These are phyloP conservation scores for Aspergillus panamensis DNA, from an alignment of 495 filamentous ascomycete species.

Conservation along the genomic window DNA sequence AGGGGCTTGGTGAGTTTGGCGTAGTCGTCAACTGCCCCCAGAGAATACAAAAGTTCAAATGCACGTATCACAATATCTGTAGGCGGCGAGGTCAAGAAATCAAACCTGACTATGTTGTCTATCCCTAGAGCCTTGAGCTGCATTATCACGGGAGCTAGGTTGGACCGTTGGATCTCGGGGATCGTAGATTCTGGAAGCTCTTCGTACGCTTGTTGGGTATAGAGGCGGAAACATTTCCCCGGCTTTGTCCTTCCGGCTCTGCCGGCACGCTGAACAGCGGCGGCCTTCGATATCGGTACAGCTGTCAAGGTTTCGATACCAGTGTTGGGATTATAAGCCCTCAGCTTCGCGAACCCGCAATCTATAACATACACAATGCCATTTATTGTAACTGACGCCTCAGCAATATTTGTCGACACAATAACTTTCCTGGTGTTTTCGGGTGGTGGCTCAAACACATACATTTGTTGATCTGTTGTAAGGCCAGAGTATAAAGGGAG, in stretches of 20 bases:
- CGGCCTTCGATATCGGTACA: conserved; percentile 85
- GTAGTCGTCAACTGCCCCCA: conserved; percentile 86
- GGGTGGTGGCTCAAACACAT: conserved; percentile 84
- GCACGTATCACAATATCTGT: conserved; percentile 84
- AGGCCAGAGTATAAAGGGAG: conserved; percentile 88
- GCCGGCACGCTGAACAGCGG: conserved; percentile 87
- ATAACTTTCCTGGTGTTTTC: conserved; percentile 88
- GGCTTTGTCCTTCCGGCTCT: conserved; percentile 88
- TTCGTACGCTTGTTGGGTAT: conserved; percentile 73
- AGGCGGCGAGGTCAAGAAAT: conserved; percentile 84
- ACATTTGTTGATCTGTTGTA: conserved; percentile 84
- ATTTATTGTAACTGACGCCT: conserved; percentile 92
- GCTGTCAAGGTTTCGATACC: conserved; percentile 92
- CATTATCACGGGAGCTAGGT: conserved; percentile 84
- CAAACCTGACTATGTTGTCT: conserved; percentile 89
- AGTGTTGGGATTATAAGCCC: conserved; percentile 80
- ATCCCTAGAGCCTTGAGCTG: conserved; percentile 96
- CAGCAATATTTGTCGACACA: conserved; percentile 93
- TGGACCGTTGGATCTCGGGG: conserved; percentile 91
- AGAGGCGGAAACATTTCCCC: conserved; percentile 92
- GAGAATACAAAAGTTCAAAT: conserved; percentile 82
- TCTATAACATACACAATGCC: conserved; percentile 93
- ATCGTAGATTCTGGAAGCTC: conserved; percentile 69
- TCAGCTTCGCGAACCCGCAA: conserved; percentile 85
- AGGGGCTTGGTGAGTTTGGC: conserved; percentile 87